Percentiles rank a stretch among this genome's conserved stretches.
phyloP scores from a whole-genome alignment of 2,329 filamentous ascomycete species.

The Geoglossum cookeanum region DNA sequence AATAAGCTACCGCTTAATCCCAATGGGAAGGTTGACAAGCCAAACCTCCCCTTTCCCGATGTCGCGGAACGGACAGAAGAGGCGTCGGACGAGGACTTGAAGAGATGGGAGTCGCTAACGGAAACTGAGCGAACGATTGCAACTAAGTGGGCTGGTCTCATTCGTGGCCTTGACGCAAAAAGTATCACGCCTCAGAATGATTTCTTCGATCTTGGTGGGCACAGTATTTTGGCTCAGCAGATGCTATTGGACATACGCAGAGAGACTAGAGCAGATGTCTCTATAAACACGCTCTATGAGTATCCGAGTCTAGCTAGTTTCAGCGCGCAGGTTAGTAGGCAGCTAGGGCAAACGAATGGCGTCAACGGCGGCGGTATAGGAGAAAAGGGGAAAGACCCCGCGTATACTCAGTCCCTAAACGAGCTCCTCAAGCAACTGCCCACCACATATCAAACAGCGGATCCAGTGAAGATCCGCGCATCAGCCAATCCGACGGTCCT shows the following conservation, averaged over 20 bases:
- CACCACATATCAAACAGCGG: background rate
- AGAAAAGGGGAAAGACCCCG: background rate
- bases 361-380: background rate
- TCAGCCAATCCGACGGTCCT: constrained; percentile 39
- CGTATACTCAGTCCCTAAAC: background rate
- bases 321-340: constrained; percentile 28
- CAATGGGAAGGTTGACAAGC: constrained; percentile 72
- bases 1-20: constrained; percentile 59
- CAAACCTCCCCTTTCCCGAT: constrained; percentile 64
- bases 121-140: constrained; percentile 49
- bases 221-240: constrained; percentile 64
- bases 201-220: constrained; percentile 68
- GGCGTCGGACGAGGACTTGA: constrained; percentile 19
- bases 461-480: background rate
- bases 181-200: constrained; percentile 41
- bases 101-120: constrained; percentile 18
- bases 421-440: background rate
- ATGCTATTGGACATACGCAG: constrained; percentile 53
- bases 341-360: background rate
- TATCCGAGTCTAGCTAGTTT: constrained; percentile 42
- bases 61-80: constrained; percentile 42
- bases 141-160: constrained; percentile 52
- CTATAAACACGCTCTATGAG: constrained; percentile 52
- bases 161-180: constrained; percentile 45
- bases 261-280: constrained; percentile 43